These are phyloP conservation scores for Ustilago shanxiensis DNA, from an alignment of 1,284 basidiomycete genomes.

Conservation along the genomic window DNA sequence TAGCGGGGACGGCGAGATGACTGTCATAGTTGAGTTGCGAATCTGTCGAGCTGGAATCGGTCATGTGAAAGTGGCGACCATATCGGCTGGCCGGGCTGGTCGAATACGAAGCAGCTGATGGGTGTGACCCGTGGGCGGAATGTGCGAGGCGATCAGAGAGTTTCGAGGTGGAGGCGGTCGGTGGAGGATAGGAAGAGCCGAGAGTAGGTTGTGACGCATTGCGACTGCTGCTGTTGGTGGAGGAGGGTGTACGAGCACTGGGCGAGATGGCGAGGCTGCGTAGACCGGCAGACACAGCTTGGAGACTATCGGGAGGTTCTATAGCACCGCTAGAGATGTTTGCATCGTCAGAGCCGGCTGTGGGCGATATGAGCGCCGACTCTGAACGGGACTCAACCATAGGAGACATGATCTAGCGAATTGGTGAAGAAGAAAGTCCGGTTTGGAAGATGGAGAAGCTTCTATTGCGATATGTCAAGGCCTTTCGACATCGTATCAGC, in stretches of 20 bases:
- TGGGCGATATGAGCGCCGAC: conserved; percentile 18
- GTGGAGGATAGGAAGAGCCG: conserved; percentile 32
- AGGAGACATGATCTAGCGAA: conserved; percentile 21
- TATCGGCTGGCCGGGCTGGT: conserved; percentile 36
- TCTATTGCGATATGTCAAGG: conserved; percentile 22
- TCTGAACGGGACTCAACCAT: conserved; percentile 26
- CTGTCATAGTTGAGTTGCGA: conserved; percentile 37
- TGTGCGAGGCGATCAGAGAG: conserved; percentile 20
- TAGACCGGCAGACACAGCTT: conserved; percentile 39
- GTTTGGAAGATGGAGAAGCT: not conserved
- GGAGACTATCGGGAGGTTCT: conserved; percentile 48
- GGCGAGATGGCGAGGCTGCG: conserved; percentile 33
- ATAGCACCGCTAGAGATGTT: conserved; percentile 20
- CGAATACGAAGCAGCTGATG: conserved; percentile 20
- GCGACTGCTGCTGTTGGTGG: not conserved
- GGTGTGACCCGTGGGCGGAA: not conserved
- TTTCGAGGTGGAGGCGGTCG: conserved; percentile 9
- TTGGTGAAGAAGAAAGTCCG: not conserved
- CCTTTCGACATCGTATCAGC: conserved; percentile 41
- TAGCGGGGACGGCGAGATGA: conserved; percentile 34
- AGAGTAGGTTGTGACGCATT: conserved; percentile 13
- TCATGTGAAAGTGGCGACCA: conserved; percentile 41
- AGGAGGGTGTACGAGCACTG: conserved; percentile 1
- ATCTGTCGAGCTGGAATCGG: conserved; percentile 41
- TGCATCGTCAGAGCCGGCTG: conserved; percentile 28